These are phyloP conservation scores for Starmerella bombi DNA, from an alignment of 805 yeast species.

Conservation along the genomic window DNA sequence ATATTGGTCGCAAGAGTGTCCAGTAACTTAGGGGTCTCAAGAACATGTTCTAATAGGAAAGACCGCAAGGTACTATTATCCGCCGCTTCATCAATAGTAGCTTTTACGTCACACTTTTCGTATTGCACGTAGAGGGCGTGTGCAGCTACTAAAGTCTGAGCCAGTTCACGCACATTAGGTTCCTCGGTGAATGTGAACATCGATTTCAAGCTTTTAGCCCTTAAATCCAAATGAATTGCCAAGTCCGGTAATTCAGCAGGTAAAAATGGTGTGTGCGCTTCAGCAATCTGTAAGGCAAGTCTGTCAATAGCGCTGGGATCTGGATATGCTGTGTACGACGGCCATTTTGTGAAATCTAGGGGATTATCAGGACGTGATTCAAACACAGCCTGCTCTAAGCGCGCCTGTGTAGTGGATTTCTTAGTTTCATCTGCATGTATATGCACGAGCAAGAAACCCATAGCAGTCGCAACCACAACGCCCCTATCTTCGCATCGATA, in stretches of 20 bases:
- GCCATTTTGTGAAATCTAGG: conserved; percentile 30
- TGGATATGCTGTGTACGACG: conserved; percentile 3
- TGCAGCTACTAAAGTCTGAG: conserved; percentile 15
- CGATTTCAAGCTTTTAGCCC: conserved; percentile 35
- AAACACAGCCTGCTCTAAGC: conserved; percentile 73
- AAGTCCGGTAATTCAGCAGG: conserved; percentile 42
- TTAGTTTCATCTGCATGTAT: conserved; percentile 25
- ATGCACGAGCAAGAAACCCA: conserved; percentile 19
- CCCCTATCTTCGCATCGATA: conserved; percentile 31
- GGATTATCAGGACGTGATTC: conserved; percentile 38
- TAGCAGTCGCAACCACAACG: conserved; percentile 41
- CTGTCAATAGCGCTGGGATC: conserved; percentile 30
- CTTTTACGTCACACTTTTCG: not conserved
- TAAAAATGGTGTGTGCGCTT: conserved; percentile 42
- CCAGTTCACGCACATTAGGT: conserved; percentile 20
- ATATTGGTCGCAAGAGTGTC: not conserved
- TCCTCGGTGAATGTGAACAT: conserved; percentile 34
- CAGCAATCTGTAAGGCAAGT: conserved; percentile 44
- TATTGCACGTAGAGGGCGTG: not conserved
- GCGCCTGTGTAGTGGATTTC: conserved; percentile 38
- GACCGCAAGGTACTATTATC: not conserved
- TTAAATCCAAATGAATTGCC: conserved; percentile 38
- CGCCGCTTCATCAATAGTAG: not conserved
- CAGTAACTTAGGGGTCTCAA: not conserved
- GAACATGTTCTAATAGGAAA: not conserved